Conservation (phyloP, 257 asterid genomes). For the Solanum neorickii region DNA sequence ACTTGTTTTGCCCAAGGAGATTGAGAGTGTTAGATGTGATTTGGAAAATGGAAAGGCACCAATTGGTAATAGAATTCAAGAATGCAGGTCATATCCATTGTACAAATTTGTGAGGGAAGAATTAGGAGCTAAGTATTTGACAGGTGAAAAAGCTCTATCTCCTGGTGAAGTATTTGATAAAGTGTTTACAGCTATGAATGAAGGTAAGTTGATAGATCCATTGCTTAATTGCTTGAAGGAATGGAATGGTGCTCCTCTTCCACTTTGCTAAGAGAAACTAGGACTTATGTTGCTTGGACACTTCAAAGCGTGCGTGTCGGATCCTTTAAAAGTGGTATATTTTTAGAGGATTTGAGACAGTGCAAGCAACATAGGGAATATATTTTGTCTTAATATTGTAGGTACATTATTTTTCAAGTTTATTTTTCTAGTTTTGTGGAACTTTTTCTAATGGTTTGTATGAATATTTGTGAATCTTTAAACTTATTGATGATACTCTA, state of each 20-base stretch:
- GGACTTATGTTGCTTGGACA: background rate
- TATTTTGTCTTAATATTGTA: background rate
- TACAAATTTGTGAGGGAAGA: conserved; percentile 21
- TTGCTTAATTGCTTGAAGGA: conserved; percentile 13
- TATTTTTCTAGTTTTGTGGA: background rate
- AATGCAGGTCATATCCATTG: conserved; percentile 17
- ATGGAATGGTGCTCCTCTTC: conserved; percentile 23
- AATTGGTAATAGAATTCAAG: conserved; percentile 8
- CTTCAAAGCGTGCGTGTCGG: background rate
- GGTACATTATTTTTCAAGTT: background rate
- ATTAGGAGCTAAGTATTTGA: background rate
- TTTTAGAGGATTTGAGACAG: background rate
- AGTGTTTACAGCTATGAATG: conserved; percentile 15
- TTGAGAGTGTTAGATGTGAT: conserved; percentile 7
- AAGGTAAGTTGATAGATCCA: conserved; percentile 14
- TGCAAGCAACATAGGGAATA: background rate
- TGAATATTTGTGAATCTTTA: background rate
- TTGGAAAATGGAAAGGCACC: conserved; percentile 7
- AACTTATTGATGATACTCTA: background rate
- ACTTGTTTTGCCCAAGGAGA: conserved; percentile 12
- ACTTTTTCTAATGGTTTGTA: background rate
- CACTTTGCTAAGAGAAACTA: background rate
- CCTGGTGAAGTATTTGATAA: conserved; percentile 21
- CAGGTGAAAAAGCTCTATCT: conserved; percentile 9
- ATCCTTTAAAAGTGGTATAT: background rate